These are phyloP conservation scores for Plectranthus barbatus DNA, from an alignment of 257 asterid genomes.

Conservation along the genomic window DNA sequence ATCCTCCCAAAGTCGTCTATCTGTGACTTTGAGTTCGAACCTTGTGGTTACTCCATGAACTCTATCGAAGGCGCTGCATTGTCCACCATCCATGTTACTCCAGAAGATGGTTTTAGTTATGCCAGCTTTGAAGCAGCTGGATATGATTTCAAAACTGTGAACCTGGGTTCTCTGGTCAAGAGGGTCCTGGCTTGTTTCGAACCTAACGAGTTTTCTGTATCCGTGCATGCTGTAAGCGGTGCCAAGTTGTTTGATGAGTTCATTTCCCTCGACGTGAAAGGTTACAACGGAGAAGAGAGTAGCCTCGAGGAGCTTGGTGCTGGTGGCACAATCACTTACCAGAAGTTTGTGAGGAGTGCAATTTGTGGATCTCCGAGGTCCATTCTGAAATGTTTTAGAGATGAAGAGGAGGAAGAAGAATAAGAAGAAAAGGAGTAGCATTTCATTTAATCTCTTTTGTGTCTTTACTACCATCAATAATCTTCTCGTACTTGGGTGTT, in stretches of 20 bases:
- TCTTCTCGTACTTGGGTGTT: neutral
- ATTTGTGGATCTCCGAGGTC: constrained; percentile 68
- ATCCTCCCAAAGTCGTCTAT: constrained; percentile 60
- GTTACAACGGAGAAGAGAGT: constrained; percentile 34
- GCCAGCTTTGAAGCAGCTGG: constrained; percentile 90
- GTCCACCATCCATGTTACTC: constrained; percentile 76
- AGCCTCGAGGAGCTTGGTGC: constrained; percentile 47
- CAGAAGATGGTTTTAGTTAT: constrained; percentile 81
- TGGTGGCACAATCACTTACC: constrained; percentile 59
- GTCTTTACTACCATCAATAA: neutral
- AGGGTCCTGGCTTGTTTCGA: constrained; percentile 62
- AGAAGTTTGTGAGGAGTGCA: constrained; percentile 42
- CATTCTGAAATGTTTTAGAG: constrained; percentile 57
- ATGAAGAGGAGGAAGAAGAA: constrained; percentile 58
- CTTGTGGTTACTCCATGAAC: constrained; percentile 88
- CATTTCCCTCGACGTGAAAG: constrained; percentile 29
- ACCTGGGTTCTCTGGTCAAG: constrained; percentile 35
- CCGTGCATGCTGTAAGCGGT: constrained; percentile 45
- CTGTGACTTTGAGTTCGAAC: constrained; percentile 79
- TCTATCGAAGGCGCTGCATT: constrained; percentile 63
- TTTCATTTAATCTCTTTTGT: constrained; percentile 5
- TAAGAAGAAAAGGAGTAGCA: constrained; percentile 72
- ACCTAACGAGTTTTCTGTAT: constrained; percentile 55
- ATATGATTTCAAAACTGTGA: constrained; percentile 36
- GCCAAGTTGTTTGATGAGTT: constrained; percentile 26